Conservation (phyloP, 2,329 filamentous ascomycete species). For the Harringtonia lauricola region DNA sequence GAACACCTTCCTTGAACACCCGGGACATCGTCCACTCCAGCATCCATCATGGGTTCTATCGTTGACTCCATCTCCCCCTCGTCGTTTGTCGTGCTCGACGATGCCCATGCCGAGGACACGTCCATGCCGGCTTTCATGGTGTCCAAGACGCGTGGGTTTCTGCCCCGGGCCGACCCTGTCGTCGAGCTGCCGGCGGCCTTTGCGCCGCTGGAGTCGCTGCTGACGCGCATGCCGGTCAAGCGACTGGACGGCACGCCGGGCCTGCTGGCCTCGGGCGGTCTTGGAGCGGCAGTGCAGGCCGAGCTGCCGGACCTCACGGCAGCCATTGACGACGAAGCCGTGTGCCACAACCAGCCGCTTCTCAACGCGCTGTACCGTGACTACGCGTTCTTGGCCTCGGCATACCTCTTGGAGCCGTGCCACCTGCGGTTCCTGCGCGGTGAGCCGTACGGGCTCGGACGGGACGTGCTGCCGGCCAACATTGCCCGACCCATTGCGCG, state of each 20-base stretch:
- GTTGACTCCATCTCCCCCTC: conserved; percentile 14
- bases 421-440: conserved; percentile 63
- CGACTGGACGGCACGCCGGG: conserved; percentile 64
- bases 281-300: conserved; percentile 65
- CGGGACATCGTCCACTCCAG: background rate
- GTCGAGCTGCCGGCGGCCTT: conserved; percentile 62
- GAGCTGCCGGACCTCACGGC: conserved; percentile 68
- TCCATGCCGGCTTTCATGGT: conserved; percentile 69
- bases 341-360: conserved; percentile 60
- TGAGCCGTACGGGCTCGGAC: conserved; percentile 66
- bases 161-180: conserved; percentile 56
- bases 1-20: conserved; percentile 4
- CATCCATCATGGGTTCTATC: conserved; percentile 29
- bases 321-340: conserved; percentile 62
- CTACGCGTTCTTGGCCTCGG: conserved; percentile 82
- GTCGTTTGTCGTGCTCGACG: conserved; percentile 49
- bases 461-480: conserved; percentile 60
- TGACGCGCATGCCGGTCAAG: conserved; percentile 69
- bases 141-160: conserved; percentile 62
- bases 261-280: conserved; percentile 60
- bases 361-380: conserved; percentile 85
- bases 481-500: conserved; percentile 74
- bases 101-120: conserved; percentile 49
- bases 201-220: conserved; percentile 56
- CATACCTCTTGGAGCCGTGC: conserved; percentile 85